These are phyloP conservation scores for Daldinia bambusicola DNA, from an alignment of 495 filamentous ascomycete species.

Conservation along the genomic window DNA sequence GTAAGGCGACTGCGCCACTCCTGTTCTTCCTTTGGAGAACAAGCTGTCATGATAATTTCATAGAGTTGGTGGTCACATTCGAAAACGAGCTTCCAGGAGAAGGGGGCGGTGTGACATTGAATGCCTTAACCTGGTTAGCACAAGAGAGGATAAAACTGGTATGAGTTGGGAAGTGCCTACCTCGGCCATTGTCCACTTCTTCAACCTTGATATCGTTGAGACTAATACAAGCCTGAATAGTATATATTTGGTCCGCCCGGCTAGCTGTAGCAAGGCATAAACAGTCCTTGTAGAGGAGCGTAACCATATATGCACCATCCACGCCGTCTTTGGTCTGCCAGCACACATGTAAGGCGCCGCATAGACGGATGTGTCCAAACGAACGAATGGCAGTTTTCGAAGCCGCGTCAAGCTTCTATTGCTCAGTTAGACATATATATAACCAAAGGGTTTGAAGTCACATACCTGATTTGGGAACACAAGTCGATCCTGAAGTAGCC, in stretches of 20 bases:
- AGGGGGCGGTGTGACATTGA: constrained; percentile 83
- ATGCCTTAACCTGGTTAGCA: constrained; percentile 65
- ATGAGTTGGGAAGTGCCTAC: constrained; percentile 57
- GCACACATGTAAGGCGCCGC: constrained; percentile 86
- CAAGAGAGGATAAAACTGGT: background rate
- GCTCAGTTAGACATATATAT: constrained; percentile 33
- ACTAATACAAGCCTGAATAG: constrained; percentile 78
- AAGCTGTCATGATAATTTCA: constrained; percentile 89
- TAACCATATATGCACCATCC: constrained; percentile 84
- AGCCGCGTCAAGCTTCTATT: constrained; percentile 55
- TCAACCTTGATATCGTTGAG: constrained; percentile 78
- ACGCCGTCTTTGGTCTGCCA: constrained; percentile 76
- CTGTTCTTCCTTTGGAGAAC: constrained; percentile 80
- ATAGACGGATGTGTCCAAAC: constrained; percentile 83
- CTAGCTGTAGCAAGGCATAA: constrained; percentile 77
- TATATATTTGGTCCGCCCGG: constrained; percentile 69
- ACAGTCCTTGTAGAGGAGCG: constrained; percentile 84
- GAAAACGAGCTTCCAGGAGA: constrained; percentile 95
- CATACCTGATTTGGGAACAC: constrained; percentile 76
- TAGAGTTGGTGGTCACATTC: constrained; percentile 78
- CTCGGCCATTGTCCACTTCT: constrained; percentile 81
- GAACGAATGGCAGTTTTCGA: constrained; percentile 71
- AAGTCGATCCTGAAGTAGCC: constrained; percentile 81
- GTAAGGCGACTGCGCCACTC: constrained; percentile 73
- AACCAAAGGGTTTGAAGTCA: background rate